Evolutionary conservation across 2,329 filamentous ascomycete species (phyloP).

Genomic region (Trichophyton schoenleinii): DNA sequence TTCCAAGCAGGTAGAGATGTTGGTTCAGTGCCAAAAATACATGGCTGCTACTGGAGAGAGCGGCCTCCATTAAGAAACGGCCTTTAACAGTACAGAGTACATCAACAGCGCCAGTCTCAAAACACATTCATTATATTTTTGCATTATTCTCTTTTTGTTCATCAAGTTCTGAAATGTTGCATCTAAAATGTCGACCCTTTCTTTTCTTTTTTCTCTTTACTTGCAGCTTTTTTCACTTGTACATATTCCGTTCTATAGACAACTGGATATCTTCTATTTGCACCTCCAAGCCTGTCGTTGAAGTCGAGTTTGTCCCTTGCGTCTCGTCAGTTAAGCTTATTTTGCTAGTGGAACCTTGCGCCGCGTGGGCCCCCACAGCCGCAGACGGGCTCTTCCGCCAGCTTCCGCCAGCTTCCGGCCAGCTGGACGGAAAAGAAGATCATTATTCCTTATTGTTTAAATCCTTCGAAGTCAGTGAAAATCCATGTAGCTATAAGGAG

Average conservation of each 20-base stretch:
- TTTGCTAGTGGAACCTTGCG: slow-evolving; percentile 1
- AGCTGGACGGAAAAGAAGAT: background rate
- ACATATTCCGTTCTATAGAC: background rate
- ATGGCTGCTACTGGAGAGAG: slow-evolving; percentile 2
- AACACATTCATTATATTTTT: background rate
- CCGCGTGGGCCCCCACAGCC: background rate
- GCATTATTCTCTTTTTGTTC: background rate
- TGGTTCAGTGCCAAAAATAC: slow-evolving; percentile 46
- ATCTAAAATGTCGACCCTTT: background rate
- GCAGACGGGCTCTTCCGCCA: background rate
- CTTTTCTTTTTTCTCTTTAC: background rate
- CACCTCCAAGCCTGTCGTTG: background rate
- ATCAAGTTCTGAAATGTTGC: background rate
- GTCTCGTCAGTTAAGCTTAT: background rate
- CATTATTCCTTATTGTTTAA: too few relatives aligned
- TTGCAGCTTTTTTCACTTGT: background rate
- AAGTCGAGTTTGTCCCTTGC: background rate
- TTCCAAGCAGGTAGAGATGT: slow-evolving; percentile 57
- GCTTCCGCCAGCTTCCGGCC: background rate
- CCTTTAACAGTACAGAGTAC: too few relatives aligned
- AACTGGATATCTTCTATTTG: background rate
- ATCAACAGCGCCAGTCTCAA: too few relatives aligned
- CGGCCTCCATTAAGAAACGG: background rate
- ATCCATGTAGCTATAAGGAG: background rate
- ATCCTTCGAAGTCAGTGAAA: background rate